These are phyloP conservation scores for Clarireedia monteithiana DNA, from an alignment of 2,329 filamentous ascomycete genomes.

Conservation along the genomic window DNA sequence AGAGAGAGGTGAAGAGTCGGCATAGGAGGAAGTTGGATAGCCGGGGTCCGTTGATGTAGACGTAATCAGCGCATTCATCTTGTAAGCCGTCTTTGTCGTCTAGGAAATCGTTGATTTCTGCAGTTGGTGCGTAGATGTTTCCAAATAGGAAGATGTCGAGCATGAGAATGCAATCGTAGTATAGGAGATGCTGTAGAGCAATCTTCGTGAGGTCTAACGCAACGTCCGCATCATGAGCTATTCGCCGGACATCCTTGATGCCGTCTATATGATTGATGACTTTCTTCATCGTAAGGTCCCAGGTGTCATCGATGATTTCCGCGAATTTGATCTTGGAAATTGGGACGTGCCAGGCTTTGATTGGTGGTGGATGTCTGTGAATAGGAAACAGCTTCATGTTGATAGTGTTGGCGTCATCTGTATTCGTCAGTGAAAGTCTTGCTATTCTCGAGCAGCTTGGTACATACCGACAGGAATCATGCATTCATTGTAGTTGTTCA, in stretches of 20 bases:
- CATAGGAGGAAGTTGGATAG: conserved; percentile 60
- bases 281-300: conserved; percentile 70
- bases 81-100: conserved; percentile 66
- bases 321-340: conserved; percentile 61
- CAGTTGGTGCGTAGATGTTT: conserved; percentile 77
- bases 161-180: conserved; percentile 84
- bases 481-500: conserved; percentile 96
- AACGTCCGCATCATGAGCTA: conserved; percentile 77
- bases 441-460: not conserved
- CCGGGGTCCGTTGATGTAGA: conserved; percentile 34
- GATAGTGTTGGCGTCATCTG: conserved; percentile 87
- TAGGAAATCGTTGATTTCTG: conserved; percentile 73
- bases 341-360: conserved; percentile 87
- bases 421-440: conserved; percentile 7
- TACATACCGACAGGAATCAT: conserved; percentile 88
- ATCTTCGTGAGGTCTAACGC: conserved; percentile 80
- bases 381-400: conserved; percentile 94
- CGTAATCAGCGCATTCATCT: conserved; percentile 82
- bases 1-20: conserved; percentile 77
- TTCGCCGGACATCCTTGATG: conserved; percentile 79
- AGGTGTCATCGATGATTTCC: conserved; percentile 57
- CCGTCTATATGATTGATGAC: conserved; percentile 86
- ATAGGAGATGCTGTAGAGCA: conserved; percentile 81
- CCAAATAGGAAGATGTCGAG: conserved; percentile 94
- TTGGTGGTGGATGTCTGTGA: conserved; percentile 65